A percentile compares a stretch with the other conserved stretches of the same genome.
phyloP scores from a whole-genome alignment of 192 early-diverging fungal genomes.

The Podila clonocystis region DNA sequence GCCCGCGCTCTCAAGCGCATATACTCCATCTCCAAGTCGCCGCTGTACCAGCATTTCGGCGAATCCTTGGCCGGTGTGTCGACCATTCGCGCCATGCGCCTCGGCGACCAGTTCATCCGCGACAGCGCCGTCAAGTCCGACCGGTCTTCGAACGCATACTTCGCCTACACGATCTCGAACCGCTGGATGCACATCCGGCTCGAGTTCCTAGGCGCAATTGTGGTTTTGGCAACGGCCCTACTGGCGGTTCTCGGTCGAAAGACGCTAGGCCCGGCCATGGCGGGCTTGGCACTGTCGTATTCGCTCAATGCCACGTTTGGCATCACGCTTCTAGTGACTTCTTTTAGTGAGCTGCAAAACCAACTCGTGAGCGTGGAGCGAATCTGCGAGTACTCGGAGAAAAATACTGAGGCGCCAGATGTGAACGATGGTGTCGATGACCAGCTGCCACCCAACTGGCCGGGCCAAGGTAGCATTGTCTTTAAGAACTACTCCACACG shows the following conservation, averaged over 20 bases:
- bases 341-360: constrained; percentile 78
- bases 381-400: constrained; percentile 41
- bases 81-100: constrained; percentile 85
- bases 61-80: constrained; percentile 78
- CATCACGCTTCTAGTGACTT: constrained; percentile 77
- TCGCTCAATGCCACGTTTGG: constrained; percentile 77
- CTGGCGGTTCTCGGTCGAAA: constrained; percentile 59
- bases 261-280: constrained; percentile 78
- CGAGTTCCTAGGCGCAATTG: constrained; percentile 71
- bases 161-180: constrained; percentile 55
- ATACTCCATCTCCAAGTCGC: constrained; percentile 69
- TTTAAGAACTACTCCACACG: constrained; percentile 44
- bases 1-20: constrained; percentile 90
- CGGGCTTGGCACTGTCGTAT: constrained; percentile 84
- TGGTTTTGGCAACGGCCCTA: constrained; percentile 67
- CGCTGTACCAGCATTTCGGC: constrained; percentile 76
- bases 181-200: constrained; percentile 83
- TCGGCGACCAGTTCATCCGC: constrained; percentile 66
- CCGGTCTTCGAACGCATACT: constrained; percentile 57
- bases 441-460: constrained; percentile 39
- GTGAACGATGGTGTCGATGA: background rate
- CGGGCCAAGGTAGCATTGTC: constrained; percentile 22
- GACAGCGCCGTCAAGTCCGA: constrained; percentile 56
- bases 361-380: constrained; percentile 83
- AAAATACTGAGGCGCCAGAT: constrained; percentile 37